Conservation (phyloP, 768 basidiomycete species). For the Terana coerulea region DNA sequence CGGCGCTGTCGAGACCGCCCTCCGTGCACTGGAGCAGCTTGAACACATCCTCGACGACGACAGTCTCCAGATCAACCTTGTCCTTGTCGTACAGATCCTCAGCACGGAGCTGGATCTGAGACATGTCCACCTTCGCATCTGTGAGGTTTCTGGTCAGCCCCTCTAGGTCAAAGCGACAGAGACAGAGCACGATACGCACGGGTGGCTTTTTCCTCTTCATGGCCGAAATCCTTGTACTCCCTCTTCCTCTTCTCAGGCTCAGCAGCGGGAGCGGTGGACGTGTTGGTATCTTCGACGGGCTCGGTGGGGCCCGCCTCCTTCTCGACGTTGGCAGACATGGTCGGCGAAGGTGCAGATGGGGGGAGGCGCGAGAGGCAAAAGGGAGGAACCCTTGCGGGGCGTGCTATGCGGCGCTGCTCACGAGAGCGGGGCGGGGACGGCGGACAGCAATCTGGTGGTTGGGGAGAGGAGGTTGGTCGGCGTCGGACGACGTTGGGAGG, state of each 20-base stretch:
- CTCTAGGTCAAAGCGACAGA: constrained; percentile 1
- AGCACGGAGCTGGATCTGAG: constrained; percentile 83
- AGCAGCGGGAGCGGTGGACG: constrained; percentile 26
- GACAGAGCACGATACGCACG: constrained; percentile 44
- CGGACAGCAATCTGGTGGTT: constrained; percentile 13
- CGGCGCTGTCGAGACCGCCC: constrained; percentile 68
- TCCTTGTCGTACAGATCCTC: constrained; percentile 98
- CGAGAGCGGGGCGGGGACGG: constrained; percentile 13
- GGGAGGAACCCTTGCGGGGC: constrained; percentile 14
- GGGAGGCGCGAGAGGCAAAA: constrained; percentile 22
- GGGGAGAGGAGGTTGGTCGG: constrained; percentile 14
- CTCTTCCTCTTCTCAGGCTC: constrained; percentile 53
- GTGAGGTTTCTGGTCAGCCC: constrained; percentile 13
- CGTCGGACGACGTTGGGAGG: not conserved
- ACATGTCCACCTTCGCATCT: constrained; percentile 91
- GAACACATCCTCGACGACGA: constrained; percentile 96
- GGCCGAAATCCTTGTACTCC: constrained; percentile 85
- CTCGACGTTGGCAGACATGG: constrained; percentile 45
- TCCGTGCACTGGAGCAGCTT: constrained; percentile 90
- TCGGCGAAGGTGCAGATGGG: constrained; percentile 17
- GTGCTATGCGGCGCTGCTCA: constrained; percentile 11
- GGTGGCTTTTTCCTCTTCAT: constrained; percentile 59
- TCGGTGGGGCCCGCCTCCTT: constrained; percentile 60
- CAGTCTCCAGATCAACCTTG: constrained; percentile 97
- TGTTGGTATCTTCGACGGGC: constrained; percentile 37